These are phyloP conservation scores for Jackrogersella multiformis DNA, from an alignment of 495 filamentous ascomycete genomes.

Conservation along the genomic window DNA sequence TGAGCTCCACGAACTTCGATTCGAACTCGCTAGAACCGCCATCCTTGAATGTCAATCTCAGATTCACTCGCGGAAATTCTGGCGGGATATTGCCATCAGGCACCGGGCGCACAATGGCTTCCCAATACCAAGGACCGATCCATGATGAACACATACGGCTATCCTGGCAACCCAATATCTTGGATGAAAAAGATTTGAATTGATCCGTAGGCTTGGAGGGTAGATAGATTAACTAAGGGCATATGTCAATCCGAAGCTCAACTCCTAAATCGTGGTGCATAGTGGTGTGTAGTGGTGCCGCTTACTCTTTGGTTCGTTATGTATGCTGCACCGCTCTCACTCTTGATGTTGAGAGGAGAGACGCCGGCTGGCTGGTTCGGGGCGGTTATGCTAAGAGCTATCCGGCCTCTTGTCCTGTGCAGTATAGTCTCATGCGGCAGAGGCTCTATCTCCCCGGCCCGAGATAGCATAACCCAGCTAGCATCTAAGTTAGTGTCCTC, in stretches of 20 bases:
- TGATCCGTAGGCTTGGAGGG: constrained; percentile 71
- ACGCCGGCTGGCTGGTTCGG: constrained; percentile 54
- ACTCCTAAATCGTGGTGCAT: not conserved
- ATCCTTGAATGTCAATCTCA: constrained; percentile 91
- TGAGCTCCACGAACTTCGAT: constrained; percentile 81
- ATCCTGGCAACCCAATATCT: constrained; percentile 85
- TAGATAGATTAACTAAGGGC: constrained; percentile 82
- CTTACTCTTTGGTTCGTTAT: constrained; percentile 91
- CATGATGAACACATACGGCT: constrained; percentile 90
- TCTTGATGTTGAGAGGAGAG: constrained; percentile 58
- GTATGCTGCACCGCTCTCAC: constrained; percentile 65
- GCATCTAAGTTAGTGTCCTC: constrained; percentile 57
- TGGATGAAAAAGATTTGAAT: constrained; percentile 88
- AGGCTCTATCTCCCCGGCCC: constrained; percentile 60
- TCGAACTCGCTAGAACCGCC: constrained; percentile 95
- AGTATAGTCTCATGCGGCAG: constrained; percentile 59
- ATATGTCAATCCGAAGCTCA: constrained; percentile 9
- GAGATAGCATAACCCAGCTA: constrained; percentile 64
- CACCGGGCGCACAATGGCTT: constrained; percentile 79
- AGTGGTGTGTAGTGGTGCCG: not conserved
- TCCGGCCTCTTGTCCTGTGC: constrained; percentile 54
- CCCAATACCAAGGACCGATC: constrained; percentile 97
- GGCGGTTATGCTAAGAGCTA: constrained; percentile 56
- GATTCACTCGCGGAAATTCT: constrained; percentile 73
- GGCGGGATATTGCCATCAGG: constrained; percentile 84